Percentiles rank a stretch among this genome's conserved stretches.
Evolutionary conservation across 306 rosid species (phyloP).

Genomic region (Ceratonia siliqua): DNA sequence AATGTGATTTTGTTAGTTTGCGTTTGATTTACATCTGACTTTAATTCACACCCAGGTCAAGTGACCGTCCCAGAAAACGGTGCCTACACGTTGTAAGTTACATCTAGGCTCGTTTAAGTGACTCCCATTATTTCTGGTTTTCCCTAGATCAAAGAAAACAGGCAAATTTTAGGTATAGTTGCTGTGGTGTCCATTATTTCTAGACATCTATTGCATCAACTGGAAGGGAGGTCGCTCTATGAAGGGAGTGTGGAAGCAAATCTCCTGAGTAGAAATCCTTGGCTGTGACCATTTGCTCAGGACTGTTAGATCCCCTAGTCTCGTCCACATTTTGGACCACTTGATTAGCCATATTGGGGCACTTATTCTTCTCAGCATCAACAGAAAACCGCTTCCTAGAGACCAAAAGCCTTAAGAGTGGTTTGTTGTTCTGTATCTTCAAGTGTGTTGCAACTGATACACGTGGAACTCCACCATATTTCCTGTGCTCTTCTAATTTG

Average conservation of each 20-base stretch:
- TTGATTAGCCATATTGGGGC: slow-evolving; percentile 37
- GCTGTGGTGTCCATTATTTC: slow-evolving; percentile 4
- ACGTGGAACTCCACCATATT: slow-evolving; percentile 29
- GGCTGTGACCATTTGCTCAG: slow-evolving; percentile 53
- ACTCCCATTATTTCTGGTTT: slow-evolving; percentile 28
- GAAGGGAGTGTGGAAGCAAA: slow-evolving; percentile 71
- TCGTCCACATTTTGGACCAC: slow-evolving; percentile 34
- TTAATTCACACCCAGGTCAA: slow-evolving; percentile 18
- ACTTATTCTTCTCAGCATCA: slow-evolving; percentile 39
- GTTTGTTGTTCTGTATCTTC: slow-evolving; percentile 36
- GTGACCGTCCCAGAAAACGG: slow-evolving; percentile 33
- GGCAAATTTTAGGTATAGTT: slow-evolving; percentile 17
- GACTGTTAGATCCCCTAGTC: slow-evolving; percentile 39
- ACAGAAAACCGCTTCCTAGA: slow-evolving; percentile 37
- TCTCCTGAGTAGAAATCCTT: slow-evolving; percentile 64
- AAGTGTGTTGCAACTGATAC: slow-evolving; percentile 32
- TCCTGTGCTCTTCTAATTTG: slow-evolving; percentile 45
- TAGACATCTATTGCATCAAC: slow-evolving; percentile 85
- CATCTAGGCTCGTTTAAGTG: slow-evolving; percentile 23
- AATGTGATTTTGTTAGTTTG: slow-evolving; percentile 36
- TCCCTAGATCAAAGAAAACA: slow-evolving; percentile 23
- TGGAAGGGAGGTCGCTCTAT: slow-evolving; percentile 94
- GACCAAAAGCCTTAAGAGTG: slow-evolving; percentile 31
- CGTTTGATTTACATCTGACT: slow-evolving; percentile 36
- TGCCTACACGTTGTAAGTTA: slow-evolving; percentile 30